These are phyloP conservation scores for Moelleriella libera DNA, from an alignment of 2,329 filamentous ascomycete species.

Conservation along the genomic window DNA sequence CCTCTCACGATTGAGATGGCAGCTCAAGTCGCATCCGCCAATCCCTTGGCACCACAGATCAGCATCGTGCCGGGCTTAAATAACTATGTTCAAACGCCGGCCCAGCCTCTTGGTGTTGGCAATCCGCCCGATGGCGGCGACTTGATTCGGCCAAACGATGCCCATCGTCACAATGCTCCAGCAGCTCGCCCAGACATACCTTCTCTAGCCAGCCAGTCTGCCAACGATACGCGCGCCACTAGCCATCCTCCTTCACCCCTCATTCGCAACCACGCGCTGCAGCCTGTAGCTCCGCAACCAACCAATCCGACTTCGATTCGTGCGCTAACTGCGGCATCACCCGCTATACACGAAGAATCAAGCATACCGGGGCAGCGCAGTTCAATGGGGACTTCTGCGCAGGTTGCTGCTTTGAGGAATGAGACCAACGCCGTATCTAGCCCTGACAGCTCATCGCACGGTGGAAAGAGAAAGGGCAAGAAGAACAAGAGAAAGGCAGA, in stretches of 20 bases:
- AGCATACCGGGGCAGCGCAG: background rate
- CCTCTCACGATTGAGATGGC: background rate
- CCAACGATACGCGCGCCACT: slow-evolving; percentile 13
- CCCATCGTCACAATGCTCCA: slow-evolving; percentile 13
- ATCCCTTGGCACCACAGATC: slow-evolving; percentile 6
- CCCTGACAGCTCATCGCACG: slow-evolving; percentile 46
- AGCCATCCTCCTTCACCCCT: slow-evolving; percentile 40
- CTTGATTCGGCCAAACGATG: slow-evolving; percentile 27
- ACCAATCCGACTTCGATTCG: slow-evolving; percentile 51
- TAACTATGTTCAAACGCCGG: slow-evolving; percentile 9
- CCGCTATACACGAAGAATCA: background rate
- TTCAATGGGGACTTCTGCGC: slow-evolving; percentile 25
- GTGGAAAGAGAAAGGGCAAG: slow-evolving; percentile 27
- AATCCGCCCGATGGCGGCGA: slow-evolving; percentile 20
- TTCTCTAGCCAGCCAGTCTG: slow-evolving; percentile 6
- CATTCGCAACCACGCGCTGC: slow-evolving; percentile 59
- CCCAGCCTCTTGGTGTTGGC: slow-evolving; percentile 3
- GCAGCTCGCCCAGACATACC: slow-evolving; percentile 7
- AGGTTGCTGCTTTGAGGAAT: slow-evolving; percentile 42
- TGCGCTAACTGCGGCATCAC: slow-evolving; percentile 7
- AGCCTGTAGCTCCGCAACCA: slow-evolving; percentile 61
- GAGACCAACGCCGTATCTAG: slow-evolving; percentile 35
- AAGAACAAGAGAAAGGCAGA: slow-evolving; percentile 40
- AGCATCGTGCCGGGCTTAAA: slow-evolving; percentile 17
- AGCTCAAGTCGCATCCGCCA: slow-evolving; percentile 2